Evolutionary conservation across 176 grass and related monocot species (phyloP).

Genomic region (Rhynchospora breviuscula): DNA sequence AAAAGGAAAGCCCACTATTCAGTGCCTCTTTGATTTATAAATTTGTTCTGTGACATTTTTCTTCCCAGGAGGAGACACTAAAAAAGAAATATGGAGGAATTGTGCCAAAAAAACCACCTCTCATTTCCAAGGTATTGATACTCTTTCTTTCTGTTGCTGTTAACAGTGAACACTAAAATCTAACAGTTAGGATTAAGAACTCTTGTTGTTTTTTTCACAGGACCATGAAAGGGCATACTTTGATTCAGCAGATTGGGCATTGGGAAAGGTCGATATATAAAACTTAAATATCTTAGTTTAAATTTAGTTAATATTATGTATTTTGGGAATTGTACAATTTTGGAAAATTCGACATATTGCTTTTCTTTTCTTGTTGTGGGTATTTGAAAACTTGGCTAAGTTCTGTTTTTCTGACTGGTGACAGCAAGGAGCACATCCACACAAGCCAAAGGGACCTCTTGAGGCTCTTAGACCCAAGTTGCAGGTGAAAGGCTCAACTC

Average conservation of each 20-base stretch:
- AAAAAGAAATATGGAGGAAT: conserved; percentile 85
- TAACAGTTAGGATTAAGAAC: neutral
- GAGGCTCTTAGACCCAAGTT: conserved; percentile 93
- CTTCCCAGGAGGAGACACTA: conserved; percentile 51
- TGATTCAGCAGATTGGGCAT: conserved; percentile 97
- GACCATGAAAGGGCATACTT: conserved; percentile 93
- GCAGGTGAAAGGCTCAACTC: conserved; percentile 37
- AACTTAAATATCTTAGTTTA: neutral
- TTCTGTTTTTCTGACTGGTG: conserved; percentile 24
- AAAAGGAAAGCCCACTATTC: neutral
- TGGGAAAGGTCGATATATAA: conserved; percentile 74
- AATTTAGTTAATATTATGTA: neutral
- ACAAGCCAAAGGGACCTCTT: conserved; percentile 80
- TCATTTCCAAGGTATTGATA: conserved; percentile 71
- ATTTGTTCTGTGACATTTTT: neutral
- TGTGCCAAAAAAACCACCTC: conserved; percentile 59
- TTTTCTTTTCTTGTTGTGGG: neutral
- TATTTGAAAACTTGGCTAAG: neutral
- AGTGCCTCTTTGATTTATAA: neutral
- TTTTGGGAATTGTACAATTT: neutral
- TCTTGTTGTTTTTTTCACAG: conserved; percentile 37
- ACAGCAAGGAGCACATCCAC: conserved; percentile 75
- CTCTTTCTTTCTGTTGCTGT: neutral
- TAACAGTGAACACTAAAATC: neutral
- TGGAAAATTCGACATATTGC: neutral